These are phyloP conservation scores for Neurospora sp. DNA, from an alignment of 2,329 filamentous ascomycete species.

Conservation along the genomic window DNA sequence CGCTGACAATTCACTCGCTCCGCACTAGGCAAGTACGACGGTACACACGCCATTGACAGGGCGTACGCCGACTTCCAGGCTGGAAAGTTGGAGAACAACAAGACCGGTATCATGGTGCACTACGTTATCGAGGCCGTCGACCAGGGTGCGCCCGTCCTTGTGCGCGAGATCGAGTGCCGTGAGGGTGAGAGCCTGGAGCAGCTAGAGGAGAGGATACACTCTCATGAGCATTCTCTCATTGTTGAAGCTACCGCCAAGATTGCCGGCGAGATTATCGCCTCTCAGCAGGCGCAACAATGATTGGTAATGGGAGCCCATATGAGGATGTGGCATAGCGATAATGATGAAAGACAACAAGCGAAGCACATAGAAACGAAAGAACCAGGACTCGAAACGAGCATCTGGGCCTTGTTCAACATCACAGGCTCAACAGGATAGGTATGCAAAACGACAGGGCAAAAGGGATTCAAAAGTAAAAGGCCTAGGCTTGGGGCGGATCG, in stretches of 20 bases:
- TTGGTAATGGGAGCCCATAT: not conserved
- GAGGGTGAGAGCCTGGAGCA: conserved; percentile 53
- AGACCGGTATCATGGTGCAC: conserved; percentile 83
- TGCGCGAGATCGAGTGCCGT: conserved; percentile 56
- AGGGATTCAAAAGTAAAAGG: not conserved
- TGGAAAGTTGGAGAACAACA: conserved; percentile 52
- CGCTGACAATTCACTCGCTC: not conserved
- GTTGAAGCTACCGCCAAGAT: conserved; percentile 58
- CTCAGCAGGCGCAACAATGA: not conserved
- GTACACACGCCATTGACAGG: conserved; percentile 65
- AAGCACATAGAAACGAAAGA: not conserved
- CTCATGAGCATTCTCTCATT: conserved; percentile 66
- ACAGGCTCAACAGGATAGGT: not conserved
- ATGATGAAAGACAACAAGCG: not conserved
- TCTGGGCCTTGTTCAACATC: not conserved
- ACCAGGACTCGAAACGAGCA: not conserved
- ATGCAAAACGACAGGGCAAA: not conserved
- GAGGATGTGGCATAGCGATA: not conserved
- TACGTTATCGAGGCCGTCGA: conserved; percentile 76
- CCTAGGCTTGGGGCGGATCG: not conserved
- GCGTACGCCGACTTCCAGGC: conserved; percentile 63
- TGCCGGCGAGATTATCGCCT: conserved; percentile 27
- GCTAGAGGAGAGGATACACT: conserved; percentile 65
- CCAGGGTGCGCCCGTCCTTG: conserved; percentile 62
- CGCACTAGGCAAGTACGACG: conserved; percentile 58